These are phyloP conservation scores for Colletotrichum siamense DNA, from an alignment of 2,329 filamentous ascomycete species.

Conservation along the genomic window DNA sequence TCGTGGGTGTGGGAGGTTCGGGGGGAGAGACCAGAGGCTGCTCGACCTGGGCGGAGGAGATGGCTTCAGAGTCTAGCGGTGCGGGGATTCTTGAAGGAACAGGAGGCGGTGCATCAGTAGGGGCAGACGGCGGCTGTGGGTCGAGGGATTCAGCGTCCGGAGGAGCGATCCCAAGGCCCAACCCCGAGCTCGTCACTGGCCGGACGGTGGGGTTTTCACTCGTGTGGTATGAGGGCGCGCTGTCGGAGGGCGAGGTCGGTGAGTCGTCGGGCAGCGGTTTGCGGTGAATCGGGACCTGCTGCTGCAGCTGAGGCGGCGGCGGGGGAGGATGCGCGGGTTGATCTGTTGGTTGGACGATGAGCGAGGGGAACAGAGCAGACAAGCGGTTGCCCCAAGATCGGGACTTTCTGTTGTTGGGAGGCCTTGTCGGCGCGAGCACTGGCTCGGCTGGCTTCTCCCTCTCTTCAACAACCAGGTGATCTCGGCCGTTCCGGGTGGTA, in stretches of 20 bases:
- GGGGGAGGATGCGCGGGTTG: constrained; percentile 21
- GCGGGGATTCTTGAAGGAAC: constrained; percentile 8
- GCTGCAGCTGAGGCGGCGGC: constrained; percentile 16
- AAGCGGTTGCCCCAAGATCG: constrained; percentile 40
- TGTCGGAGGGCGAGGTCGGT: constrained; percentile 17
- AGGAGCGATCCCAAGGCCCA: constrained; percentile 9
- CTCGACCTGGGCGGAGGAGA: not conserved
- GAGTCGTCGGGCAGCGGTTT: constrained; percentile 19
- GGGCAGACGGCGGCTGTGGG: not conserved
- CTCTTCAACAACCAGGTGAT: not conserved
- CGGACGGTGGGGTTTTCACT: not conserved
- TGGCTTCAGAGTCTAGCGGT: not conserved
- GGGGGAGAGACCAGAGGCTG: not conserved
- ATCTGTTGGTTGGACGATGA: constrained; percentile 40
- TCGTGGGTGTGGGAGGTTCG: not conserved
- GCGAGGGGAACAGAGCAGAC: constrained; percentile 41
- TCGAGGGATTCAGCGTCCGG: not conserved
- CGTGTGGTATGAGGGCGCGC: constrained; percentile 11
- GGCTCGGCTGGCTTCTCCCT: constrained; percentile 18
- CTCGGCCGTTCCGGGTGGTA: not conserved
- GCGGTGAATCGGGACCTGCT: constrained; percentile 26
- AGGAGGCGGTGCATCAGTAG: constrained; percentile 16
- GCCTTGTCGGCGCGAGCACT: constrained; percentile 18
- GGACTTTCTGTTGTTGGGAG: constrained; percentile 32
- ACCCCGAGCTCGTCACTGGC: not conserved